Base-by-base conservation (phyloP, 1,284 basidiomycete genomes). In the Trichosporon sp. region DNA sequence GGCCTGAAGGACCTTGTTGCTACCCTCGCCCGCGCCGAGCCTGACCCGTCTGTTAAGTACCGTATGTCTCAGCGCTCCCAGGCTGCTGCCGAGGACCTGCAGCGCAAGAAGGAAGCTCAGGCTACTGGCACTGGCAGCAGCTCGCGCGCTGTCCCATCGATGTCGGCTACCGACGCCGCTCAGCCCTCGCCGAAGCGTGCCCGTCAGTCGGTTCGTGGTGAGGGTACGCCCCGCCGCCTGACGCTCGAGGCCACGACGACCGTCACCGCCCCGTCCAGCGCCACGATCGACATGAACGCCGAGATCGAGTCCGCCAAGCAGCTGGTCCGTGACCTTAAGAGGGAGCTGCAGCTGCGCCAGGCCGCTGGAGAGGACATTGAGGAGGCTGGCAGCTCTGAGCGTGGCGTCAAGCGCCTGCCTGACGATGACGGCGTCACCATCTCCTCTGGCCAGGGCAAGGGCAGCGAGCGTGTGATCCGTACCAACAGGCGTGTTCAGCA, bases 41-140 rank as follows among this genome's bases (percentile, higher is more conserved):
- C 94, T 1, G 92, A 93, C 77, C 89, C 91, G 8, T 84, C 83
- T 54, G 85, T 83, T 46, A 86, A 84, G 61, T 94, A 92, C 78
- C 87, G 91, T 69, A 87, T 89, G 72, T 80, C 78, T 21, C 78
- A 79, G 63, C 74, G 81, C 40, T 80, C 78, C 40, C 78, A 79
- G 64, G 71, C 71, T 4, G 81, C 79, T 16, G 68, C 77, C 8
- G 78, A 79, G 9, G 73, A 76, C 56, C 65, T 76, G 14, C 69
- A 74, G 29, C 69, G 68, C 31, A 25, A 27, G 32, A 49, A 56
- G 52, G 11, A 29, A 13, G 21, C 29, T 6, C 49, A 54, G 49
- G 49, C 49, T 8, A 54, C 49, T 19, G 49, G 49, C 16, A 21
- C 37, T 23, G 16, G 21, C 21, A 23, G 52, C 25, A 21, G 10